These are phyloP conservation scores for Epichloe uncinata DNA, from an alignment of 2,329 filamentous ascomycete species.

Conservation along the genomic window DNA sequence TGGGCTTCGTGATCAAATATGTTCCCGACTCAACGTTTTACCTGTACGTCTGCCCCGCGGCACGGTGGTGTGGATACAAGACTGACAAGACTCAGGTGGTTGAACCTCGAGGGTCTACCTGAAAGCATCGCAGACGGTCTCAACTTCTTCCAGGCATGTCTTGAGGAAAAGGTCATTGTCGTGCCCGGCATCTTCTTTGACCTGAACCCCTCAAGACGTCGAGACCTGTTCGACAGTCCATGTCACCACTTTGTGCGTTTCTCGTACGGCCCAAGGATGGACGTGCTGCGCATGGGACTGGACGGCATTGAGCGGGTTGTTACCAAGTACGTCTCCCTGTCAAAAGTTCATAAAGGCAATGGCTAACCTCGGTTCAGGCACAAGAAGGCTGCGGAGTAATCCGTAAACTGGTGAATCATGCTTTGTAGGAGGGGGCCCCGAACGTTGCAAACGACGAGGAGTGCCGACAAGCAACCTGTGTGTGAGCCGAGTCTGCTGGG, in stretches of 20 bases:
- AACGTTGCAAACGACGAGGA: no score
- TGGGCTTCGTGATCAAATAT: slow-evolving; percentile 77
- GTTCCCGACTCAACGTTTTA: slow-evolving; percentile 92
- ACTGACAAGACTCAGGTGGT: slow-evolving; percentile 25
- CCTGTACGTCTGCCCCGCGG: slow-evolving; percentile 40
- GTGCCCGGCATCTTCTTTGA: slow-evolving; percentile 98
- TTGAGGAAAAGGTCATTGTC: slow-evolving; percentile 90
- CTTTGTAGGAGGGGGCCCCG: no score
- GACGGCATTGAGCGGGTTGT: slow-evolving; percentile 78
- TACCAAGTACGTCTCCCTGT: slow-evolving; percentile 41
- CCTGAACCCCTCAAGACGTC: slow-evolving; percentile 74
- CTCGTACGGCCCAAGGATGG: slow-evolving; percentile 74
- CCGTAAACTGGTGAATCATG: background rate
- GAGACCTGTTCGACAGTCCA: slow-evolving; percentile 86
- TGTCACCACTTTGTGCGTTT: slow-evolving; percentile 87
- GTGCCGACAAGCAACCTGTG: no score
- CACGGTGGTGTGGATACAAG: background rate
- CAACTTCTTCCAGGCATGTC: slow-evolving; percentile 92
- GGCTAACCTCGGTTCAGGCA: slow-evolving; percentile 9
- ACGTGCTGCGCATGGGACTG: slow-evolving; percentile 62
- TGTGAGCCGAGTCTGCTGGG: no score
- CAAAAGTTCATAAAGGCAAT: background rate
- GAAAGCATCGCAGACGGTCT: slow-evolving; percentile 79
- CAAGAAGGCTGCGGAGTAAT: slow-evolving; percentile 9
- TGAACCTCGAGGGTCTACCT: slow-evolving; percentile 55